Percentiles rank a stretch among this genome's conserved stretches.
phyloP scores from a whole-genome alignment of 2,329 filamentous ascomycete species.

The Diaporthe citriasiana region DNA sequence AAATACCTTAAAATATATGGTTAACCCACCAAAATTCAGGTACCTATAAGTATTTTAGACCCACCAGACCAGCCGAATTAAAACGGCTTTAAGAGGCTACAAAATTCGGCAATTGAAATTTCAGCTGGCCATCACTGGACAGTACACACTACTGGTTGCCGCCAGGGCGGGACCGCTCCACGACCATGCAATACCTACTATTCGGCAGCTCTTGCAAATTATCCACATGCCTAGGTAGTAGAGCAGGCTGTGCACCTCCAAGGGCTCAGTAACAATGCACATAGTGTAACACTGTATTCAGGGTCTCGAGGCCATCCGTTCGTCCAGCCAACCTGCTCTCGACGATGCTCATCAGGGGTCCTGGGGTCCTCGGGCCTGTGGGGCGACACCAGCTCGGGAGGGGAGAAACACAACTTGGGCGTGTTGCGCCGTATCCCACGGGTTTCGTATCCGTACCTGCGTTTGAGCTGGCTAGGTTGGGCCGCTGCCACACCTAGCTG shows the following conservation, averaged over 20 bases:
- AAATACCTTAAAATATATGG: background rate
- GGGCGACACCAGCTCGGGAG: constrained; percentile 15
- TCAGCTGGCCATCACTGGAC: background rate
- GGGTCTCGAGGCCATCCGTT: constrained; percentile 10
- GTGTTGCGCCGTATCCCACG: constrained; percentile 10
- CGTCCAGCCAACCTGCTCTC: background rate
- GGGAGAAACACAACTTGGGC: constrained; percentile 7
- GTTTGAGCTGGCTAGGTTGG: background rate
- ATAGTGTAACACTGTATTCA: too few relatives aligned
- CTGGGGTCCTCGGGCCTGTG: constrained; percentile 19
- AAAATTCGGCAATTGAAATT: too few relatives aligned
- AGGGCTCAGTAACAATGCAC: background rate
- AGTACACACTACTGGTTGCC: constrained; percentile 5
- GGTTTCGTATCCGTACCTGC: constrained; percentile 20
- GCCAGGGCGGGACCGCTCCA: background rate
- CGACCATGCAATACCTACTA: background rate
- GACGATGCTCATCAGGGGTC: constrained; percentile 27
- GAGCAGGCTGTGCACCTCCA: background rate
- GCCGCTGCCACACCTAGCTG: background rate
- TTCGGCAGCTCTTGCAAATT: background rate
- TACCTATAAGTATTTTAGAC: background rate
- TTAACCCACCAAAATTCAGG: background rate
- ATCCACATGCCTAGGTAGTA: background rate
- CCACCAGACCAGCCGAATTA: too few relatives aligned
- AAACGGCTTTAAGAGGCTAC: too few relatives aligned